Evolutionary conservation across 768 basidiomycete genomes (phyloP), one percentile per base, ranked within the genome.

Genomic region (Artomyces pyxidatus): DNA sequence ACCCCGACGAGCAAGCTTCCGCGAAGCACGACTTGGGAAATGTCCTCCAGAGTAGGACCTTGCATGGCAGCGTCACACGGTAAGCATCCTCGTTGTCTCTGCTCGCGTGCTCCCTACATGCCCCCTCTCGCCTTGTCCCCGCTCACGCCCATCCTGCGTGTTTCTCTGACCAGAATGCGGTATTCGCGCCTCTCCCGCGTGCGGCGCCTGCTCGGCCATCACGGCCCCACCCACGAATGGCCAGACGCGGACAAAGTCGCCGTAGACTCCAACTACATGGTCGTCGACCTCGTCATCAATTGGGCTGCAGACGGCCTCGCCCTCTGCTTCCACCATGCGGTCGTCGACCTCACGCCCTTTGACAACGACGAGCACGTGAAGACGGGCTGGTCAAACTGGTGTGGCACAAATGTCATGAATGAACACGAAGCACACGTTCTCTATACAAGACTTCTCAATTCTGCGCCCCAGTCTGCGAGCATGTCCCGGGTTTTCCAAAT

Each of bases 271-370:
- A 70, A 88, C 61, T 92, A 90, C 65, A 83, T 91, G 79, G 82
- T 83, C 5, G 84, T 88, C 51, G 88, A 93, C 67, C 81, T 93
- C 59, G 88, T 91, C 59, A 85, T 90, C 61, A 93, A 90, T 65
- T 87, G 83, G 80, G 88, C 87, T 43, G 86, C 87, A 14, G 85
- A 91, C 52, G 85, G 81, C 50, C 78, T 93, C 61, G 86, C 91
- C 51, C 73, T 93, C 28, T 91, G 89, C 65, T 93, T 93, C 71
- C 78, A 91, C 42, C 89, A 93, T 59, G 88, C 89, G 37, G 80
- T 80, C 27, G 78, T 79, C 51, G 88, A 91, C 73, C 74, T 87
- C 50, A 73, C 65, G 12, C 72, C 76, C 45, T 73, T 73, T 30
- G 86, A 90, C 71, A 87, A 88, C 58, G 83, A 89, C 64, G 85